These are phyloP conservation scores for Trichosporon ovoides DNA, from an alignment of 1,284 basidiomycete genomes.

Conservation along the genomic window DNA sequence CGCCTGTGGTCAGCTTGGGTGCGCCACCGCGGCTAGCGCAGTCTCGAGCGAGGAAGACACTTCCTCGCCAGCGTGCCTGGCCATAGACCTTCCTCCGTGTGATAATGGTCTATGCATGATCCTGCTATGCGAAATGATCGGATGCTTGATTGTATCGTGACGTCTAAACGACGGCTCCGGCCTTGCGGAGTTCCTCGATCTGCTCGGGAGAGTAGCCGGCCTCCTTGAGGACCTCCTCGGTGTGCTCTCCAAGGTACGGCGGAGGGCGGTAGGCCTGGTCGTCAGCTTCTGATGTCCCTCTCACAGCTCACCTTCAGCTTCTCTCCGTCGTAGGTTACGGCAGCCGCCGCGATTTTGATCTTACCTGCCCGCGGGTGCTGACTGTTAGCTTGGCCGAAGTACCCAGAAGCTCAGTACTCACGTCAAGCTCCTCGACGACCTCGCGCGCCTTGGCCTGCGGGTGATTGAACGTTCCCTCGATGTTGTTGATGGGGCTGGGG, in stretches of 20 bases:
- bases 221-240: slow-evolving; percentile 67
- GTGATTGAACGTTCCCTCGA: slow-evolving; percentile 82
- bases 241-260: slow-evolving; percentile 79
- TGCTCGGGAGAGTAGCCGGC: slow-evolving; percentile 63
- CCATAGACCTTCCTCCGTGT: no score
- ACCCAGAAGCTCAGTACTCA: slow-evolving; percentile 33
- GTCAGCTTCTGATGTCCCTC: slow-evolving; percentile 27
- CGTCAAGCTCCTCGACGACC: slow-evolving; percentile 60
- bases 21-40: no score
- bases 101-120: neutral
- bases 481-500: slow-evolving; percentile 78
- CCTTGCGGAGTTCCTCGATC: slow-evolving; percentile 58
- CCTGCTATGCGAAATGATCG: neutral
- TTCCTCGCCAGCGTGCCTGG: no score
- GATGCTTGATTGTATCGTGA: neutral
- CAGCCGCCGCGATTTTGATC: slow-evolving; percentile 78
- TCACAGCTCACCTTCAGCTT: slow-evolving; percentile 49
- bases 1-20: no score
- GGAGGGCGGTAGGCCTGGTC: slow-evolving; percentile 69
- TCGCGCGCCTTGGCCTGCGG: slow-evolving; percentile 71
- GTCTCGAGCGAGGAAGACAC: no score
- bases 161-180: slow-evolving; percentile 39
- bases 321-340: slow-evolving; percentile 79
- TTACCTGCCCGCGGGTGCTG: slow-evolving; percentile 72
- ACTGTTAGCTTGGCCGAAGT: slow-evolving; percentile 18